Evolutionary conservation across 2,329 filamentous ascomycete genomes (phyloP), one percentile per base, ranked within the genome.

Genomic region (Lecanicillium sp.): DNA sequence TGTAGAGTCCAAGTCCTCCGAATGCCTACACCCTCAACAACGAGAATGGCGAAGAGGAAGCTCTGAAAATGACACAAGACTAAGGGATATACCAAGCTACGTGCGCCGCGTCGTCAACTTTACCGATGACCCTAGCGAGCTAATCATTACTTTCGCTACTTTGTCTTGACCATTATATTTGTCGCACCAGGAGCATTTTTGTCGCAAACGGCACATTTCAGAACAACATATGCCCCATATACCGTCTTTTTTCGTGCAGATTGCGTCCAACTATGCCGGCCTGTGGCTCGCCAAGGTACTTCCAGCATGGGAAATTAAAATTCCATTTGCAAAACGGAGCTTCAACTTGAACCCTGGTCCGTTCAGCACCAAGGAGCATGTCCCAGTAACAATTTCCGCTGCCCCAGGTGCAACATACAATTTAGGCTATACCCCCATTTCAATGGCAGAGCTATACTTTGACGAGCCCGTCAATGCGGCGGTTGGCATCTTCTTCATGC

Each of bases 231-330:
- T 31, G 70, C 72, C 1, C 68, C 70, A 0, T 80, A 78, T 49
- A 75, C 73, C 0, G 67, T 79, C 34, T 6, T 78, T 78, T 51
- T 79, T 80, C 44, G 74, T 79, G 22, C 71, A 75, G 47, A 73
- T 77, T 35, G 71, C 71, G 0, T 71, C 65, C 33, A 73, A 74
- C 47, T 75, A 75, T 40, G 61, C 67, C 9, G 73, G 72, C 2
- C 58, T 65, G 22, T 72, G 71, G 55, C 60, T 76, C 3, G 72
- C 72, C 2, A 64, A 64, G 36, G 51, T 67, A 1, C 54, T 77
- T 2, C 73, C 73, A 1, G 55, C 59, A 2, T 68, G 65, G 57
- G 57, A 57, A 6, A 48, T 76, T 33, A 57, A 56, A 3, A 40
- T 75, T 3, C 72, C 72, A 0, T 61, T 70, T 15, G 70, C 65